A percentile compares a stretch with the other conserved stretches of the same genome.
These are phyloP conservation scores for Metschnikowia peoriensis DNA, from an alignment of 805 yeast species.

Conservation along the genomic window DNA sequence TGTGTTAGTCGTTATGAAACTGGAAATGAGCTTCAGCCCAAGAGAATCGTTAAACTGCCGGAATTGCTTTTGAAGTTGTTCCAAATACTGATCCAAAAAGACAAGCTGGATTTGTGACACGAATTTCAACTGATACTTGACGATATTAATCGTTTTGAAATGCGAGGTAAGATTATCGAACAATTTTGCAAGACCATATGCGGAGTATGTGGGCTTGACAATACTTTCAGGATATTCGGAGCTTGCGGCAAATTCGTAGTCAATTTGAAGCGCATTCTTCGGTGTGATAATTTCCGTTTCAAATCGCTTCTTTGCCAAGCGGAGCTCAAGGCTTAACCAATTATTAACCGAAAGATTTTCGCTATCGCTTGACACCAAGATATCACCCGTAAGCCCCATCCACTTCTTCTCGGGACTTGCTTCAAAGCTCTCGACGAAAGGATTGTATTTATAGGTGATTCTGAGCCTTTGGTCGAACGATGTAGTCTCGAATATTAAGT, in stretches of 20 bases:
- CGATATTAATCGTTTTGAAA: slow-evolving; percentile 48
- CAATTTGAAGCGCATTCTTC: slow-evolving; percentile 54
- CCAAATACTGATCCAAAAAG: slow-evolving; percentile 52
- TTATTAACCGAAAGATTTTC: slow-evolving; percentile 33
- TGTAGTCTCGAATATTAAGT: slow-evolving; percentile 55
- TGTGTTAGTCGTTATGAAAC: slow-evolving; percentile 27
- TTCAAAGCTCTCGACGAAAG: slow-evolving; percentile 26
- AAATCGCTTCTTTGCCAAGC: slow-evolving; percentile 50
- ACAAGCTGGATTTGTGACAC: slow-evolving; percentile 57
- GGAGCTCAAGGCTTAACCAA: slow-evolving; percentile 55
- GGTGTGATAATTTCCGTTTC: slow-evolving; percentile 47
- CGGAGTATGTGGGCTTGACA: slow-evolving; percentile 58
- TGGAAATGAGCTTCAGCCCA: slow-evolving; percentile 30
- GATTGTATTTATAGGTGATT: slow-evolving; percentile 46
- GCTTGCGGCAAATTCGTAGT: slow-evolving; percentile 45
- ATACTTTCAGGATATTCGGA: slow-evolving; percentile 11
- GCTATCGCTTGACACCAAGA: slow-evolving; percentile 32
- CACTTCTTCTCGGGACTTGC: slow-evolving; percentile 34
- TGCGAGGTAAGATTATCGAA: slow-evolving; percentile 56
- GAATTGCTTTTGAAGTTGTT: slow-evolving; percentile 28
- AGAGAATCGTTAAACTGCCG: slow-evolving; percentile 42
- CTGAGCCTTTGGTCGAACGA: slow-evolving; percentile 54
- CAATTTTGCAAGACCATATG: slow-evolving; percentile 54
- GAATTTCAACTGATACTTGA: slow-evolving; percentile 52
- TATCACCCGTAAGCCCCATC: slow-evolving; percentile 48